Conservation (phyloP, 208 protist species). For the Leishmania martiniquensis region DNA sequence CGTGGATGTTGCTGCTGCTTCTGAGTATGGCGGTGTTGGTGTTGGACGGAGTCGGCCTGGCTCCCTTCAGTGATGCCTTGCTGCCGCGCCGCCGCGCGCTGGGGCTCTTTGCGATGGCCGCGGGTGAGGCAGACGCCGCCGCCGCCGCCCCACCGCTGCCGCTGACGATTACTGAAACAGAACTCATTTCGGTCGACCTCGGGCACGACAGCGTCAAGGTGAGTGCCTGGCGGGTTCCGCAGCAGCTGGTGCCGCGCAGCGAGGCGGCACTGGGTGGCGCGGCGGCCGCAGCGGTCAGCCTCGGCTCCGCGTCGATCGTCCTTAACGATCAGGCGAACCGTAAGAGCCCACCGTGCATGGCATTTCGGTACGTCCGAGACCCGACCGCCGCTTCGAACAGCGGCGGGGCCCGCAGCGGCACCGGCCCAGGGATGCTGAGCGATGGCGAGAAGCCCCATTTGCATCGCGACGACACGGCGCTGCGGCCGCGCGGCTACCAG, state of each 20-base stretch:
- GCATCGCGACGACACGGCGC: background rate
- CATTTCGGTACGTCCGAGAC: conserved; percentile 70
- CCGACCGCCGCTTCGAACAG: background rate
- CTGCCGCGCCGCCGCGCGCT: background rate
- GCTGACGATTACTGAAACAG: conserved; percentile 33
- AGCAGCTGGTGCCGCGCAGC: conserved; percentile 19
- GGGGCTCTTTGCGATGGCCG: background rate
- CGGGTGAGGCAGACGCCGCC: background rate
- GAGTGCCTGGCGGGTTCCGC: conserved; percentile 20
- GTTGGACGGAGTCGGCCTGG: background rate
- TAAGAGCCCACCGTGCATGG: conserved; percentile 89
- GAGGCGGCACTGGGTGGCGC: background rate
- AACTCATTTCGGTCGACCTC: conserved; percentile 69
- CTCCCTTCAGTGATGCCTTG: no score
- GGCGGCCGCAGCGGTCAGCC: conserved; percentile 7
- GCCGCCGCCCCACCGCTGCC: conserved; percentile 2
- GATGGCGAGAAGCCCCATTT: background rate
- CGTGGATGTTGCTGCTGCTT: background rate
- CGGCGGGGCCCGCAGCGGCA: conserved; percentile 1
- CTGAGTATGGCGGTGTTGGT: background rate
- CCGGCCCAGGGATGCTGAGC: background rate
- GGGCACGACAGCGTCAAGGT: conserved; percentile 42
- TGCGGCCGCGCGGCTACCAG: conserved; percentile 24
- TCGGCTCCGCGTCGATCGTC: conserved; percentile 68
- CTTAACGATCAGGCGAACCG: conserved; percentile 94